These are phyloP conservation scores for Brassica cretica DNA, from an alignment of 345 rosid species.

Conservation along the genomic window DNA sequence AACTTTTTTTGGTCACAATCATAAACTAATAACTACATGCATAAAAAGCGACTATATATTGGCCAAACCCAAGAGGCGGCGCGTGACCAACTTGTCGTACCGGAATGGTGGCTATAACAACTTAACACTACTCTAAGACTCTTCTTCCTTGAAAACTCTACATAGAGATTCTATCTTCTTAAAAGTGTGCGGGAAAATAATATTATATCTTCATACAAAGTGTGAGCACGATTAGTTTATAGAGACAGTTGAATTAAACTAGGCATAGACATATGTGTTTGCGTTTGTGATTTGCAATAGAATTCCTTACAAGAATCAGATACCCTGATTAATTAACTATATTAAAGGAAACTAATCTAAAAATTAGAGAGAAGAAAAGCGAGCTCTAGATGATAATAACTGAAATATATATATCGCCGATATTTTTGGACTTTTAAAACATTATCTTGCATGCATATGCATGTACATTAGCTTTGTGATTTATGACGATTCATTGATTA, in stretches of 20 bases:
- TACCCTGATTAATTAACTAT: background rate
- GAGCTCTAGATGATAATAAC: conserved; percentile 1
- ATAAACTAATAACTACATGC: background rate
- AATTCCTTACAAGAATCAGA: background rate
- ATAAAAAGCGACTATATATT: conserved; percentile 10
- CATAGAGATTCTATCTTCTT: background rate
- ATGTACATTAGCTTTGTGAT: conserved; percentile 3
- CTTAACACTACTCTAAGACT: conserved; percentile 1
- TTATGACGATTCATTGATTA: background rate
- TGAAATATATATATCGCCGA: background rate
- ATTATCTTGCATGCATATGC: conserved; percentile 11
- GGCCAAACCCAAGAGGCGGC: conserved; percentile 29
- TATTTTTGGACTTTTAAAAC: conserved; percentile 11
- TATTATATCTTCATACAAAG: background rate
- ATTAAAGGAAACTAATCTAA: background rate
- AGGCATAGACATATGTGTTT: background rate
- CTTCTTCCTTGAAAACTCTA: conserved; percentile 16
- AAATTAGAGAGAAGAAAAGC: background rate
- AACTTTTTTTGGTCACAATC: background rate
- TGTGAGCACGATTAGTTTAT: conserved; percentile 2
- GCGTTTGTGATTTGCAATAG: background rate
- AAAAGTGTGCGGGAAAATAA: background rate
- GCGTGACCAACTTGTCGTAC: background rate
- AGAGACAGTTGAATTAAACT: background rate
- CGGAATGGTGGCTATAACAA: conserved; percentile 30